phyloP scores from a whole-genome alignment of 2,329 filamentous ascomycete species.

The Xylaria sp. region DNA sequence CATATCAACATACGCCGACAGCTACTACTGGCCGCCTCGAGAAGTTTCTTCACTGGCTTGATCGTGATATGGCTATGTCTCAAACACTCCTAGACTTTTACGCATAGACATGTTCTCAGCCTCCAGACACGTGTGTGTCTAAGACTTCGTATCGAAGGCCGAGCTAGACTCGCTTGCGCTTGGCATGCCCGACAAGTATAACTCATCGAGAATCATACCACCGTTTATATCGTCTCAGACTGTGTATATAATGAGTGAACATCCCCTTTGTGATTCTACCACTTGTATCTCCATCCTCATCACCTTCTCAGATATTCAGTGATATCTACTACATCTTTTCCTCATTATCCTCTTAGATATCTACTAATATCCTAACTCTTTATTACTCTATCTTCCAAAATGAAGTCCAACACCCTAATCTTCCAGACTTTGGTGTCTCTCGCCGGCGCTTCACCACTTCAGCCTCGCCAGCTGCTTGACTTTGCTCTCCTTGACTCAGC shows the following conservation, averaged over 20 bases:
- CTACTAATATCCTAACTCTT: not conserved
- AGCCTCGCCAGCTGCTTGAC: slow-evolving; percentile 52
- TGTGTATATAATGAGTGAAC: slow-evolving; percentile 27
- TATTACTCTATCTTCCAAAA: slow-evolving; percentile 10
- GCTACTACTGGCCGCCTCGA: slow-evolving; percentile 4
- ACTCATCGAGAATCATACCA: not conserved
- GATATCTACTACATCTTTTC: slow-evolving; percentile 9
- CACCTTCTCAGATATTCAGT: slow-evolving; percentile 1
- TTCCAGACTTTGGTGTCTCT: slow-evolving; percentile 39
- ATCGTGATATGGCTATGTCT: not conserved
- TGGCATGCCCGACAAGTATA: not conserved
- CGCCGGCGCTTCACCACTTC: slow-evolving; percentile 38
- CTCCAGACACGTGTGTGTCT: slow-evolving; percentile 31
- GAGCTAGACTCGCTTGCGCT: slow-evolving; percentile 4
- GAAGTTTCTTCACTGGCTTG: slow-evolving; percentile 2
- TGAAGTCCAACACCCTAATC: slow-evolving; percentile 36
- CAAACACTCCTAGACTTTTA: not conserved
- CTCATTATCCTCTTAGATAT: slow-evolving; percentile 2
- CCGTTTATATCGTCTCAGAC: not conserved
- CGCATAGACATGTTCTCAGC: slow-evolving; percentile 1
- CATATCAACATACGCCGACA: not conserved
- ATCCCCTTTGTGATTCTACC: not conserved
- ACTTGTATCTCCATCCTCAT: slow-evolving; percentile 13
- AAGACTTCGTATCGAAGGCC: slow-evolving; percentile 15
- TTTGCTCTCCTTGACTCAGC: slow-evolving; percentile 50